These are phyloP conservation scores for Protomyces gravidus DNA, from an alignment of 1,139 yeast species.

Conservation along the genomic window DNA sequence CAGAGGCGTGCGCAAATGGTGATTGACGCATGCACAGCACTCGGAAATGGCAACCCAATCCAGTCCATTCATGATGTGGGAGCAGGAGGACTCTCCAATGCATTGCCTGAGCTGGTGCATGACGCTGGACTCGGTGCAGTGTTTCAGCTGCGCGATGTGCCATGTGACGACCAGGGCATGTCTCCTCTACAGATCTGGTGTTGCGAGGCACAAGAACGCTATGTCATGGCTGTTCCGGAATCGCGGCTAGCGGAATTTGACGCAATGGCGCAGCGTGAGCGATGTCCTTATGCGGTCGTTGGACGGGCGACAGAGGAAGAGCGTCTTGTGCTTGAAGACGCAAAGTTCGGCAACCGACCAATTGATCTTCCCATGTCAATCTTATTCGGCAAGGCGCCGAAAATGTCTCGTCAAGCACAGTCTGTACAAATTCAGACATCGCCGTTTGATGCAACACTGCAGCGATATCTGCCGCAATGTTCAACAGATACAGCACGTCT, in stretches of 20 bases:
- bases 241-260: constrained; percentile 68
- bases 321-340: constrained; percentile 75
- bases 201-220: constrained; percentile 98
- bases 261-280: constrained; percentile 84
- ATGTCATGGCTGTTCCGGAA: constrained; percentile 86
- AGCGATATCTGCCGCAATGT: constrained; percentile 40
- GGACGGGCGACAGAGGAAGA: constrained; percentile 90
- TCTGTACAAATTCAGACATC: constrained; percentile 53
- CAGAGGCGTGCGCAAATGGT: constrained; percentile 99
- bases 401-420: constrained; percentile 74
- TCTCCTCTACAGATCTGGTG: constrained; percentile 99
- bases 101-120: constrained; percentile 94
- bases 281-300: constrained; percentile 93
- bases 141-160: constrained; percentile 85
- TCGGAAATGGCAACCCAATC: constrained; percentile 71
- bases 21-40: constrained; percentile 84
- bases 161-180: constrained; percentile 95
- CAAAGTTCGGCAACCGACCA: constrained; percentile 70
- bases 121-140: constrained; percentile 93
- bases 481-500: constrained; percentile 23
- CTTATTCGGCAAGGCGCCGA: constrained; percentile 96
- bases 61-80: constrained; percentile 98
- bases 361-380: constrained; percentile 95
- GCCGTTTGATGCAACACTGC: constrained; percentile 47
- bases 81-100: constrained; percentile 98